A percentile compares a stretch with the other conserved stretches of the same genome.
Evolutionary conservation across 352 stramenopile genomes (phyloP).

Genomic region (Phytophthora tentaculata): DNA sequence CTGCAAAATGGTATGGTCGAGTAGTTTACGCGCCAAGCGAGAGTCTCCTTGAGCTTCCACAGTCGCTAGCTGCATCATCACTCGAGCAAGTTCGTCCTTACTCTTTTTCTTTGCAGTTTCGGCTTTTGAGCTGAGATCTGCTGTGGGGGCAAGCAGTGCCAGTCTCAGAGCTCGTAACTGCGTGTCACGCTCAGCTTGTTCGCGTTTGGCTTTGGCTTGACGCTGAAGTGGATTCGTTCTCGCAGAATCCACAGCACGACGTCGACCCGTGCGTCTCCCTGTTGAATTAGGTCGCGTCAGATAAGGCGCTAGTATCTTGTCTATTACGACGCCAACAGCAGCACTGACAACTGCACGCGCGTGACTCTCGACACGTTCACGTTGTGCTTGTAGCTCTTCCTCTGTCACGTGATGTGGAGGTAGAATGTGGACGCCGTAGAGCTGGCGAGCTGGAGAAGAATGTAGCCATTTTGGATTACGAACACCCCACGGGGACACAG

Average conservation of each 20-base stretch:
- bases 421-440: conserved; percentile 62
- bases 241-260: conserved; percentile 2
- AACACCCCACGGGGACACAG: conserved; percentile 68
- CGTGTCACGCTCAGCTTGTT: conserved; percentile 41
- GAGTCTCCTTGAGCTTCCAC: conserved; percentile 61
- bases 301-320: conserved; percentile 39
- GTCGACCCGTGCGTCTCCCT: conserved; percentile 11
- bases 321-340: conserved; percentile 42
- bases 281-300: conserved; percentile 12
- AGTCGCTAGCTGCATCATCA: conserved; percentile 51
- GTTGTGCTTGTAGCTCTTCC: conserved; percentile 50
- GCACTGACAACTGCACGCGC: conserved; percentile 41
- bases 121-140: conserved; percentile 9
- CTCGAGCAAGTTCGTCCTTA: conserved; percentile 14
- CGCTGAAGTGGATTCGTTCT: conserved; percentile 12
- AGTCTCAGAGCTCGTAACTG: conserved; percentile 46
- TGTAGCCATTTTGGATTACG: conserved; percentile 54
- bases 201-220: conserved; percentile 37
- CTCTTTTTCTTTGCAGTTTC: conserved; percentile 15
- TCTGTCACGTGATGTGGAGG: conserved; percentile 47
- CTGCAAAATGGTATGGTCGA: conserved; percentile 35
- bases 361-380: conserved; percentile 25
- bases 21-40: conserved; percentile 46
- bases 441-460: conserved; percentile 43
- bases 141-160: conserved; percentile 48